Conservation (phyloP, 345 rosid species). For the Ceriops zippeliana region DNA sequence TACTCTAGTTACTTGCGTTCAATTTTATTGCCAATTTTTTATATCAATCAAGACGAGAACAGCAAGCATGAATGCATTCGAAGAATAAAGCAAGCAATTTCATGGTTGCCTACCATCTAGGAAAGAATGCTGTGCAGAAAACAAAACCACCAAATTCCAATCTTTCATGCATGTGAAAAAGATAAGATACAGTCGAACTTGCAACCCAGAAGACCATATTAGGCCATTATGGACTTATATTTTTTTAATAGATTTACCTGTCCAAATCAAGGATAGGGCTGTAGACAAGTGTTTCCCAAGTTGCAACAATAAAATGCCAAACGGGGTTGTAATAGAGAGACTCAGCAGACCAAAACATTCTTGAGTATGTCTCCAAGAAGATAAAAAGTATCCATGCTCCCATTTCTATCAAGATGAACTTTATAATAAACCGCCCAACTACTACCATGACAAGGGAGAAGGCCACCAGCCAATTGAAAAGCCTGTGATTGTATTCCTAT, state of each 20-base stretch:
- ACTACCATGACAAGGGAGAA: slow-evolving; percentile 96
- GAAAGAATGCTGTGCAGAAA: too few species aligned
- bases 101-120: too few species aligned
- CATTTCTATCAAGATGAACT: slow-evolving; percentile 85
- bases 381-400: slow-evolving; percentile 92
- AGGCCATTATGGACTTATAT: too few species aligned
- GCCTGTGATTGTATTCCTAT: slow-evolving; percentile 92
- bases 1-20: not conserved
- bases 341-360: slow-evolving; percentile 98
- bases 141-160: too few species aligned
- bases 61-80: not conserved
- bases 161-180: too few species aligned
- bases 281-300: slow-evolving; percentile 93
- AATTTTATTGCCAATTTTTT: not conserved
- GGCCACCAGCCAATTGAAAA: slow-evolving; percentile 96
- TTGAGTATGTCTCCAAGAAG: slow-evolving; percentile 92
- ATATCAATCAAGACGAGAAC: not conserved
- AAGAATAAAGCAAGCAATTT: not conserved
- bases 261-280: slow-evolving; percentile 92
- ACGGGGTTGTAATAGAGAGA: slow-evolving; percentile 87
- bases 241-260: slow-evolving; percentile 45
- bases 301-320: slow-evolving; percentile 85
- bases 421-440: slow-evolving; percentile 82
- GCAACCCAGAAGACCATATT: too few species aligned
- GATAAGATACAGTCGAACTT: too few species aligned